Evolutionary conservation across 1,139 yeast genomes (phyloP).

Genomic region (Pichia cactophila): DNA sequence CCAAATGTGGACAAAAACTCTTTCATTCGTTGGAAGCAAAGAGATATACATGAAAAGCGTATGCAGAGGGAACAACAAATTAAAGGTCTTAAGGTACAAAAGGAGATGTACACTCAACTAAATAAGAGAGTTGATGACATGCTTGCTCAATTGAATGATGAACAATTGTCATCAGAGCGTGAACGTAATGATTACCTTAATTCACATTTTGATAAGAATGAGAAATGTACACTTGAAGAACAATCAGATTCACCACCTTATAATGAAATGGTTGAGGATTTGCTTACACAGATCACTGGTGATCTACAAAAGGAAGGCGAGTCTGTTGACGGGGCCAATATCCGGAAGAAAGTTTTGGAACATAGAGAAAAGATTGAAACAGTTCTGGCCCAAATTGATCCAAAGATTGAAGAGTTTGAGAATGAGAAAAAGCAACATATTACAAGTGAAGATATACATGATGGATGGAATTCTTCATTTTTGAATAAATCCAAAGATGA

Average conservation of each 20-base stretch:
- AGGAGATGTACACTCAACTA: constrained; percentile 68
- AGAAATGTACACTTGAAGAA: constrained; percentile 46
- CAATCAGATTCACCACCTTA: constrained; percentile 63
- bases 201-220: constrained; percentile 47
- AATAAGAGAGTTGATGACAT: constrained; percentile 65
- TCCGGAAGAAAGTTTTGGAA: constrained; percentile 39
- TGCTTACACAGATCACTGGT: constrained; percentile 60
- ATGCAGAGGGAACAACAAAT: constrained; percentile 71
- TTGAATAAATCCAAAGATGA: constrained; percentile 45
- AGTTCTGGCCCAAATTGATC: constrained; percentile 51
- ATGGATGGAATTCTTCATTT: constrained; percentile 88
- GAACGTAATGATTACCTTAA: constrained; percentile 39
- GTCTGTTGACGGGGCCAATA: constrained; percentile 36
- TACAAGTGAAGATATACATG: constrained; percentile 83
- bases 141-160: constrained; percentile 35
- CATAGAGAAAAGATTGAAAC: constrained; percentile 67
- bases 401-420: constrained; percentile 56
- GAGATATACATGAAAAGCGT: constrained; percentile 93
- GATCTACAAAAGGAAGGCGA: constrained; percentile 46
- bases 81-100: constrained; percentile 64
- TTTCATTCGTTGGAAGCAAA: constrained; percentile 92
- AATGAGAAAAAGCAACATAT: constrained; percentile 70
- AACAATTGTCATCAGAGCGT: constrained; percentile 35
- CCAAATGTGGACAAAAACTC: constrained; percentile 95
- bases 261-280: constrained; percentile 88